These are phyloP conservation scores for Panus rudis DNA, from an alignment of 768 basidiomycete species.

Conservation along the genomic window DNA sequence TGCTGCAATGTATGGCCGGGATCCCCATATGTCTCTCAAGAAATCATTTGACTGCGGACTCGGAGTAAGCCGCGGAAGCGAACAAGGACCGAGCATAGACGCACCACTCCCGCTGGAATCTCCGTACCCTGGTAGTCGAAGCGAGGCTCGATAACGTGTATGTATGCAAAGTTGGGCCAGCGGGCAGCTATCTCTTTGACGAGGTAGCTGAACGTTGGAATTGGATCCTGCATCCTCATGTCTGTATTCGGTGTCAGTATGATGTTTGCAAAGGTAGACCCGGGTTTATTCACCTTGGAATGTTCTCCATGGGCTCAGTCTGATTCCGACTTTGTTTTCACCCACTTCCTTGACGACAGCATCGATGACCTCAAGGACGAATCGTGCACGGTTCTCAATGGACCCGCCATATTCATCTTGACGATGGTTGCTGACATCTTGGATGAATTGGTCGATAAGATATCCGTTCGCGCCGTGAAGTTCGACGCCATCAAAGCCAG, in stretches of 20 bases:
- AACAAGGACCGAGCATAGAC: no score
- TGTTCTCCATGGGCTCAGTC: conserved; percentile 29
- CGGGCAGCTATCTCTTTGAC: conserved; percentile 30
- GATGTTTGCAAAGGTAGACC: neutral
- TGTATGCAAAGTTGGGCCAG: conserved; percentile 36
- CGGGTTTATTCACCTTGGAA: conserved; percentile 21
- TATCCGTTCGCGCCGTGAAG: conserved; percentile 26
- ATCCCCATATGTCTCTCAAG: conserved; percentile 18
- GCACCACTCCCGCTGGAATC: no score
- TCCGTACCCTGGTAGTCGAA: conserved; percentile 2
- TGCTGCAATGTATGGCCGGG: conserved; percentile 14
- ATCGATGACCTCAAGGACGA: conserved; percentile 37
- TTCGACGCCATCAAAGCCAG: conserved; percentile 45
- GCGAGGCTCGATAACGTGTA: conserved; percentile 29
- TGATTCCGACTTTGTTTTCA: conserved; percentile 31
- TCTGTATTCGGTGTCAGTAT: conserved; percentile 9
- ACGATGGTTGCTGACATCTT: conserved; percentile 31
- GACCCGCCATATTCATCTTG: conserved; percentile 45
- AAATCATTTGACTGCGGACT: conserved; percentile 14
- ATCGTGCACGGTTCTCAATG: conserved; percentile 39
- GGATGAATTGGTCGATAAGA: conserved; percentile 35
- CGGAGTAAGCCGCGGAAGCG: no score
- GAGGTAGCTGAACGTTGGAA: conserved; percentile 48
- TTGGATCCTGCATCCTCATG: conserved; percentile 49
- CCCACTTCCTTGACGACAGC: conserved; percentile 36